Conservation (phyloP, 352 stramenopile species). For the Phytophthora aleatoria region DNA sequence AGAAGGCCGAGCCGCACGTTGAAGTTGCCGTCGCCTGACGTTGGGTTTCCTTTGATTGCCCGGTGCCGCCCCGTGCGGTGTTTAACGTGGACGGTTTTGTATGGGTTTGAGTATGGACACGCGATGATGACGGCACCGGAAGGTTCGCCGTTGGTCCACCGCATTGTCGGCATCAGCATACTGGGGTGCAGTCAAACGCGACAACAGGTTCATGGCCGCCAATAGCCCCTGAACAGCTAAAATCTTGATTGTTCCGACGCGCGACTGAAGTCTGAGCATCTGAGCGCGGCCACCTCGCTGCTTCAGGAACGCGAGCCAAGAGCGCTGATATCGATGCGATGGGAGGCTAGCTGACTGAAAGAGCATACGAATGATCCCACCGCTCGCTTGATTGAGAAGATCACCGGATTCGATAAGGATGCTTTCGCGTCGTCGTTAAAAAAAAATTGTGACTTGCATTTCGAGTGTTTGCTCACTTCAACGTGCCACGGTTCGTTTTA, state of each 20-base stretch:
- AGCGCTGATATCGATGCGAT: slow-evolving; percentile 8
- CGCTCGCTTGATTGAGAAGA: neutral
- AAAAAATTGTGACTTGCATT: slow-evolving; percentile 21
- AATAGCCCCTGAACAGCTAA: neutral
- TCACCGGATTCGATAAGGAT: slow-evolving; percentile 12
- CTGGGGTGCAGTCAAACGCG: neutral
- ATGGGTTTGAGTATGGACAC: slow-evolving; percentile 2
- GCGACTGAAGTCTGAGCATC: slow-evolving; percentile 3
- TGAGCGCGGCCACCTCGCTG: slow-evolving; percentile 18
- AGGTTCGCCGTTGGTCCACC: neutral
- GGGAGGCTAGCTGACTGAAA: slow-evolving; percentile 1
- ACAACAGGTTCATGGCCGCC: neutral
- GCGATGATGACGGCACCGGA: slow-evolving; percentile 21
- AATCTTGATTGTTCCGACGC: neutral
- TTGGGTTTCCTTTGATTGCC: slow-evolving; percentile 28
- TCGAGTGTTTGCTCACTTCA: slow-evolving; percentile 27
- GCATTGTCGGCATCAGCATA: neutral
- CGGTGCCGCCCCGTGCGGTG: slow-evolving; percentile 1
- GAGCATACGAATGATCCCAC: neutral
- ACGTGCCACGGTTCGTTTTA: slow-evolving; percentile 18
- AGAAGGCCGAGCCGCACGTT: slow-evolving; percentile 1
- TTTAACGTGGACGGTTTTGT: slow-evolving; percentile 7
- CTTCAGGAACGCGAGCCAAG: slow-evolving; percentile 2
- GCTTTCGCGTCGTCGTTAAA: slow-evolving; percentile 12
- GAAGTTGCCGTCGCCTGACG: slow-evolving; percentile 7